Conservation (phyloP, 257 asterid species). For the Schizonepeta tenuifolia region DNA sequence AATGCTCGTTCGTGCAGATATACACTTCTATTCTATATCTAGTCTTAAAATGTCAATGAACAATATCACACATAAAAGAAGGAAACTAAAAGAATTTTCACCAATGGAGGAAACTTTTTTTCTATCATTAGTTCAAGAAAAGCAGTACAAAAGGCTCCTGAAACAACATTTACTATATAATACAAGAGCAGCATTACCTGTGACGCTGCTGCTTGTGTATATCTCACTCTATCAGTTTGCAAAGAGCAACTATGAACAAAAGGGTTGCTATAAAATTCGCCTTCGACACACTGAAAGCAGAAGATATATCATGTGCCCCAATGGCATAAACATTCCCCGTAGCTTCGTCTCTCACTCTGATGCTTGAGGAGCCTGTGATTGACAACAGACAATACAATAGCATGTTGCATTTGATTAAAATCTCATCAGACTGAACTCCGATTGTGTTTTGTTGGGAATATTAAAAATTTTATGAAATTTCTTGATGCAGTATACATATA, state of each 20-base stretch:
- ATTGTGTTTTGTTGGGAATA: background rate
- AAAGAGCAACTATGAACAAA: slow-evolving; percentile 41
- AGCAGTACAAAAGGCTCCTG: slow-evolving; percentile 27
- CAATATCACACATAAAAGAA: background rate
- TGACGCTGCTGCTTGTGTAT: slow-evolving; percentile 17
- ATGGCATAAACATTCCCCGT: slow-evolving; percentile 58
- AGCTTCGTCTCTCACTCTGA: slow-evolving; percentile 68
- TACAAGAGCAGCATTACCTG: slow-evolving; percentile 32
- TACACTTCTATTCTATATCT: background rate
- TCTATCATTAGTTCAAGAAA: slow-evolving; percentile 34
- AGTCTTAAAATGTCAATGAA: background rate
- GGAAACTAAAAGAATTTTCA: slow-evolving; percentile 10
- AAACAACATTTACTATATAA: slow-evolving; percentile 25
- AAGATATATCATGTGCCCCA: slow-evolving; percentile 60
- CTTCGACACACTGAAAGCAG: slow-evolving; percentile 40
- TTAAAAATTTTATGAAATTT: background rate
- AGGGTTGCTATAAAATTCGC: slow-evolving; percentile 44
- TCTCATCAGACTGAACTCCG: background rate
- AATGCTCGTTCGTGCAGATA: background rate
- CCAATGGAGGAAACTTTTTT: slow-evolving; percentile 19
- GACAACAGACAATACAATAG: slow-evolving; percentile 3
- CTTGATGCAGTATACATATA: background rate
- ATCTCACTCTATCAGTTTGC: slow-evolving; percentile 43
- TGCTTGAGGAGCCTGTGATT: slow-evolving; percentile 65
- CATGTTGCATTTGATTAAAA: background rate